Evolutionary conservation across 2,329 filamentous ascomycete genomes (phyloP).

Genomic region (Tolypocladium pustulatum): DNA sequence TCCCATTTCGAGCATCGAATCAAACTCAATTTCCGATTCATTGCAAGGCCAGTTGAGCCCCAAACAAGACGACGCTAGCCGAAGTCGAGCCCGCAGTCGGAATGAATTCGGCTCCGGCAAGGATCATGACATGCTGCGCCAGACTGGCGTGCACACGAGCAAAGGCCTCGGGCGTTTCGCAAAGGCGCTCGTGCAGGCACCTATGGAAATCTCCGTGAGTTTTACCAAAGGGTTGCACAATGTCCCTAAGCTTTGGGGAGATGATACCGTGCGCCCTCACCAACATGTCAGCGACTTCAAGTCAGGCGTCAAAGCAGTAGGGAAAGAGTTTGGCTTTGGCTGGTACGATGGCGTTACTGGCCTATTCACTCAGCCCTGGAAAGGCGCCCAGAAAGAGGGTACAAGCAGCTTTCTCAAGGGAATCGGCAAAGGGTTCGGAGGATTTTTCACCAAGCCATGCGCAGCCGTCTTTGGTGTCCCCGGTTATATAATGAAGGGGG

Average conservation of each 20-base stretch:
- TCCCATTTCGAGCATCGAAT: background rate
- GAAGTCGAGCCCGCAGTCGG: background rate
- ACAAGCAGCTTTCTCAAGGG: background rate
- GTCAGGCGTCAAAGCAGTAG: background rate
- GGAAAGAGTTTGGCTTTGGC: background rate
- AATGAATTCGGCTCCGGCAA: background rate
- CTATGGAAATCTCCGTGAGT: background rate
- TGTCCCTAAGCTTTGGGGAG: background rate
- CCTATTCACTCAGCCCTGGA: background rate
- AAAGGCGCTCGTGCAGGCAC: background rate
- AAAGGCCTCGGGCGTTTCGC: background rate
- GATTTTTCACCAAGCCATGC: background rate
- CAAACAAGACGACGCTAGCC: background rate
- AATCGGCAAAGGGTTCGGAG: background rate
- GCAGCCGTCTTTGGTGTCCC: background rate
- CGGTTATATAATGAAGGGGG: background rate
- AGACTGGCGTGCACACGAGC: background rate
- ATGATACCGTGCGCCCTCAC: background rate
- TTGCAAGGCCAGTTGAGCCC: background rate
- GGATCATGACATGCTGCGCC: background rate
- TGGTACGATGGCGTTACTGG: background rate
- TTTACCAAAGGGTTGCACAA: background rate
- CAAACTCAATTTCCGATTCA: background rate
- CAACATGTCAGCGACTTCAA: background rate
- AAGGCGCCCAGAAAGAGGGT: background rate